Base-by-base conservation (phyloP, 352 stramenopile species). In the Globisporangium irregulare region DNA sequence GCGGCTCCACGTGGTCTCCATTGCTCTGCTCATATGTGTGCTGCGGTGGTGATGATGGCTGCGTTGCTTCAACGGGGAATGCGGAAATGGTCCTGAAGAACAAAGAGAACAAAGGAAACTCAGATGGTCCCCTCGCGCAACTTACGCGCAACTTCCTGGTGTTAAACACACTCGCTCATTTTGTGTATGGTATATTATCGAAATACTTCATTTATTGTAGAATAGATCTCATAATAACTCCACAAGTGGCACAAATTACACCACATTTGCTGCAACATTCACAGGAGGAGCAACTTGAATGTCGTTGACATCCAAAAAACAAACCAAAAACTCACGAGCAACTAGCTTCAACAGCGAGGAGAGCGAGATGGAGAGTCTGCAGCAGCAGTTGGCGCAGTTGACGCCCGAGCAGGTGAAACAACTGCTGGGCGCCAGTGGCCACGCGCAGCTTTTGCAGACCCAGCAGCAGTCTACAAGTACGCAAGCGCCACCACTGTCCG, bases 381-480 rank as follows among this genome's bases (percentile, higher is more conserved):
- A 73, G 27, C 25, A 66, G 62, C 71, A 82, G 56, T 64, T 82
- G 32, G 62, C 62, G 65, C 57, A 72, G 59, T 57, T 79, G 27
- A 71, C 65, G 38, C 57, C 68, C 15, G 73, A 80, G 56, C 71
- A 80, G 57, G 66, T 80, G 20, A 66, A 57, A 38, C 59, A 71
- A 48, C 66, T 80, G 25, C 76, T 81, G 32, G 64, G 55, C 43
- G 62, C 67, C 1, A 77, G 71, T 43, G 74, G 74, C 46, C 72
- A 84, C 29, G 68, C 74, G 60, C 67, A 79, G 65, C 62, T 87
- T 9, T 62, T 77, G 12, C 24, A 64, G 15, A 56, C 20, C 46
- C 63, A 29, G 55, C 18, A 29, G 15, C 60, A 62, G n/a, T 5
- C 32, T 18, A 3, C 22, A 22, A 22, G 32, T 36, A 46, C 22